Conservation (phyloP, 306 rosid species). For the Sicyos edulis region DNA sequence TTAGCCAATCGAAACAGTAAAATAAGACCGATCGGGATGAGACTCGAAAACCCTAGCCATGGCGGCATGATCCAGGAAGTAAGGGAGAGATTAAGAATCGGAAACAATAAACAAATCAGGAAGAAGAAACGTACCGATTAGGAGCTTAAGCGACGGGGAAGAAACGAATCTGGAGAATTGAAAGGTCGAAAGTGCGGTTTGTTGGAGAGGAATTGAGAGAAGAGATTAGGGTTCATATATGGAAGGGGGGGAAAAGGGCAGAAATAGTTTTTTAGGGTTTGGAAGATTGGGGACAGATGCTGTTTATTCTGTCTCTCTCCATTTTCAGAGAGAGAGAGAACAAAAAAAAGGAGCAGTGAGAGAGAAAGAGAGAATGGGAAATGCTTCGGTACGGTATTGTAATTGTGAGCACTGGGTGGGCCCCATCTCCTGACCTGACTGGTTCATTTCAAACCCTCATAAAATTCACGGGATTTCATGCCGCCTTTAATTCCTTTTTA, state of each 20-base stretch:
- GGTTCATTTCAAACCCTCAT: background rate
- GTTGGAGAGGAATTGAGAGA: background rate
- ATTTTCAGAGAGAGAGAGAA: constrained; percentile 1
- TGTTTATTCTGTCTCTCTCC: constrained; percentile 10
- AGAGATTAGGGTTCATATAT: background rate
- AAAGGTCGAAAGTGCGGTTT: background rate
- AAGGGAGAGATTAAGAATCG: background rate
- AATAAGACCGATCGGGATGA: constrained; percentile 27
- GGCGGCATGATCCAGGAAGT: constrained; percentile 16
- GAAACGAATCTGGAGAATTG: constrained; percentile 22
- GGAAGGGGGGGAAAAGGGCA: constrained; percentile 12
- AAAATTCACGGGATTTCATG: constrained; percentile 2
- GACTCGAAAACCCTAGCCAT: constrained; percentile 35
- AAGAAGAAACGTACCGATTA: constrained; percentile 26
- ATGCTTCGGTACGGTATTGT: background rate
- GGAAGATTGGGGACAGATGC: constrained; percentile 16
- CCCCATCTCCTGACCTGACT: background rate
- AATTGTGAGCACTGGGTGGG: background rate
- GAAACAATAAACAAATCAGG: background rate
- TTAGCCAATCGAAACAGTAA: constrained; percentile 17
- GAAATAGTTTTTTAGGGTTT: background rate
- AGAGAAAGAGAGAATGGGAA: background rate
- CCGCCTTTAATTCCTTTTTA: background rate
- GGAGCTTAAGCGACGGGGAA: constrained; percentile 19
- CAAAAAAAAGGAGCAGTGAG: background rate